Percentiles rank a stretch among this genome's conserved stretches.
Conservation (phyloP, 2,329 filamentous ascomycete species). For the Ophiostoma himal-ulmi region DNA sequence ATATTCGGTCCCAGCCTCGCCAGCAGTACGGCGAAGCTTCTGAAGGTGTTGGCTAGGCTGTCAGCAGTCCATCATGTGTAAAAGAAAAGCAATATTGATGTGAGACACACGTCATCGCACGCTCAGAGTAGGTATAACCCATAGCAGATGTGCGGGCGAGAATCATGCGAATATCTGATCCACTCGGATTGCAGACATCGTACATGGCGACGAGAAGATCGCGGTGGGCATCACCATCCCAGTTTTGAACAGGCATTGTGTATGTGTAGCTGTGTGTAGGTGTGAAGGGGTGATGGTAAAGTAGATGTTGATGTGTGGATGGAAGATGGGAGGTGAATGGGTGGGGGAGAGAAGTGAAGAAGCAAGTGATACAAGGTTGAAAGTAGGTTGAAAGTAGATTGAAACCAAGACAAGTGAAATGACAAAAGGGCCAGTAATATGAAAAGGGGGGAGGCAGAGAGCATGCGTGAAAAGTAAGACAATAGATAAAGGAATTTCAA, state of each 20-base stretch:
- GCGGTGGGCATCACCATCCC: conserved; percentile 30
- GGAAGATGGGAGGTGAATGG: no score
- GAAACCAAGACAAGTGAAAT: not conserved
- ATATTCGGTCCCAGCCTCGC: not conserved
- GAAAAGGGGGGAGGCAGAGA: no score
- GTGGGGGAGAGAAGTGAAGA: not conserved
- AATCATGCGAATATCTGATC: conserved; percentile 28
- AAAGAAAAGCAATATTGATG: not conserved
- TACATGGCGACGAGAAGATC: conserved; percentile 31
- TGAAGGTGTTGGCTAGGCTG: not conserved
- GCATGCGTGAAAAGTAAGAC: not conserved
- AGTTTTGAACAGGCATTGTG: conserved; percentile 22
- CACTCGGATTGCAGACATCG: conserved; percentile 27
- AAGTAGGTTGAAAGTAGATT: not conserved
- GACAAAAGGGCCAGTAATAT: not conserved
- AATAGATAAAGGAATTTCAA: not conserved
- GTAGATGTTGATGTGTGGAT: no score
- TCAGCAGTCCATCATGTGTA: not conserved
- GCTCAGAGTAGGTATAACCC: conserved; percentile 30
- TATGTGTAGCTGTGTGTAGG: not conserved
- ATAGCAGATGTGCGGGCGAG: conserved; percentile 27
- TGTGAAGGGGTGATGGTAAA: not conserved
- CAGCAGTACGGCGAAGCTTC: not conserved
- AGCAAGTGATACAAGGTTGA: not conserved
- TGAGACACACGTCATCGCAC: conserved; percentile 31